phyloP scores from a whole-genome alignment of 768 basidiomycete genomes.

The Ephemerocybe angulata region DNA sequence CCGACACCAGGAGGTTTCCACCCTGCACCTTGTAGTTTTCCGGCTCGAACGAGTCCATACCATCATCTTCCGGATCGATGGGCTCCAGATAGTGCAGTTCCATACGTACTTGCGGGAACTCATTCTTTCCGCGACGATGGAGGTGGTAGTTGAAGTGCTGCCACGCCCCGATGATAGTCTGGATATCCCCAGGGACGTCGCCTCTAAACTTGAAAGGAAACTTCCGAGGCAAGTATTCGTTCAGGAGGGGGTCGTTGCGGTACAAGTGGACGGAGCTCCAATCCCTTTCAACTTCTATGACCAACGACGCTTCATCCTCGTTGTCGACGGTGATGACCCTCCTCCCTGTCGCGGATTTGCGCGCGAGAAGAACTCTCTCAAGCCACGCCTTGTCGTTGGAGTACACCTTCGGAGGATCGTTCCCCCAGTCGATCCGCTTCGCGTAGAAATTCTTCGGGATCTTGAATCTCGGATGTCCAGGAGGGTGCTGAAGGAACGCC shows the following conservation, averaged over 20 bases:
- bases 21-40: background rate
- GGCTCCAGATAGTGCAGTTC: conserved; percentile 25
- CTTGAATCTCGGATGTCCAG: conserved; percentile 1
- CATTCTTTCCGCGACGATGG: conserved; percentile 14
- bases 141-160: conserved; percentile 30
- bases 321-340: conserved; percentile 15
- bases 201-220: conserved; percentile 16
- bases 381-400: conserved; percentile 26
- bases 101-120: conserved; percentile 26
- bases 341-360: conserved; percentile 3
- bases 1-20: background rate
- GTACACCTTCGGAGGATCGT: conserved; percentile 18
- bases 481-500: conserved; percentile 15
- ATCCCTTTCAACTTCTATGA: conserved; percentile 15
- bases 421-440: conserved; percentile 15
- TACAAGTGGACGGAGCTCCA: conserved; percentile 18
- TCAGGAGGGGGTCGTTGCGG: conserved; percentile 20
- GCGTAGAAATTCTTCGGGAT: conserved; percentile 24
- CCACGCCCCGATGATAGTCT: conserved; percentile 14
- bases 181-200: conserved; percentile 13
- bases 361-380: conserved; percentile 16
- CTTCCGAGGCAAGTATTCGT: conserved; percentile 17
- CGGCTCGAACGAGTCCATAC: background rate
- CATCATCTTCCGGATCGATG: conserved; percentile 15
- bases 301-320: conserved; percentile 14